Conservation (phyloP, 2,329 filamentous ascomycete genomes). For the Phaeosphaeriaceae sp. region DNA sequence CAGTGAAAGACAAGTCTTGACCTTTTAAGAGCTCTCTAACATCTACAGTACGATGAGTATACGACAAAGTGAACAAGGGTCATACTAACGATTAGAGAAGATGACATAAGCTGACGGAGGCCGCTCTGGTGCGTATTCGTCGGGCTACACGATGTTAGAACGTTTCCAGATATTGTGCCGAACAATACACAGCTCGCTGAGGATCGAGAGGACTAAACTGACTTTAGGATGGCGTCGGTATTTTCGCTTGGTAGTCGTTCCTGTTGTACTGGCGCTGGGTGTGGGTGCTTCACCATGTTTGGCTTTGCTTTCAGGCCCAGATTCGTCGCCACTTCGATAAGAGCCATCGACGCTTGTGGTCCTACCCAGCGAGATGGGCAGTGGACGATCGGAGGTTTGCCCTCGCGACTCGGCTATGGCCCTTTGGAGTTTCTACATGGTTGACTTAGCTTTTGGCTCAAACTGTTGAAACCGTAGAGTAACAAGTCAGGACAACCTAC, state of each 20-base stretch:
- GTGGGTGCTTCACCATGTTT: conserved; percentile 52
- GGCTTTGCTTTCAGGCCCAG: conserved; percentile 56
- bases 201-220: conserved; percentile 22
- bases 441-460: conserved; percentile 2
- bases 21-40: conserved; percentile 80
- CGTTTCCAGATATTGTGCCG: background rate
- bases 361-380: conserved; percentile 50
- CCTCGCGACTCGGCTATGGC: conserved; percentile 78
- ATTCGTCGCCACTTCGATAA: conserved; percentile 59
- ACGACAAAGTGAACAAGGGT: background rate
- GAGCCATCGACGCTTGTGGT: conserved; percentile 61
- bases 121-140: conserved; percentile 79
- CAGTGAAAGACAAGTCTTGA: conserved; percentile 78
- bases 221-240: conserved; percentile 81
- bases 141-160: conserved; percentile 59
- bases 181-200: background rate
- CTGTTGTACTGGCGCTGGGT: conserved; percentile 29
- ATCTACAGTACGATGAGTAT: conserved; percentile 56
- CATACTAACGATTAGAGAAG: conserved; percentile 77
- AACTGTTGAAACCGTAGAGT: no score
- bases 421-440: conserved; percentile 75
- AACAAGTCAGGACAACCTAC: conserved; percentile 57
- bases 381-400: conserved; percentile 45
- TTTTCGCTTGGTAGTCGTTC: conserved; percentile 66
- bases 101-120: conserved; percentile 84